phyloP scores from a whole-genome alignment of 2,329 filamentous ascomycete genomes.

The Alternaria alternata region DNA sequence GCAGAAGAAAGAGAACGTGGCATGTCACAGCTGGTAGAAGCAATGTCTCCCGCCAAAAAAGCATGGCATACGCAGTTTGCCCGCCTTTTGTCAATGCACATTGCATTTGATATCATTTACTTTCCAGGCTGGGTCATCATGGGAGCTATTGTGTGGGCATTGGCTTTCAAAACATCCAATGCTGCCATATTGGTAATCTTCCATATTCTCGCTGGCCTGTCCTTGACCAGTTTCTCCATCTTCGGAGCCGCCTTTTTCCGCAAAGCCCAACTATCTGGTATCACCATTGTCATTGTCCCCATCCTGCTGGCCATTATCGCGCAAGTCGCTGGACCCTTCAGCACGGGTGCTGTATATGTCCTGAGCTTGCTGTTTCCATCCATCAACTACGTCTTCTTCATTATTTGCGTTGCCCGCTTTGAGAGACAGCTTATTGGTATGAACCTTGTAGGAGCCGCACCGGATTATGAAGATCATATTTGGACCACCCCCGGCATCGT shows the following conservation, averaged over 20 bases:
- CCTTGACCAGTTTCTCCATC: constrained; percentile 81
- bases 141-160: constrained; percentile 70
- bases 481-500: constrained; percentile 77
- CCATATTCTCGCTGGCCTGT: constrained; percentile 77
- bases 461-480: constrained; percentile 52
- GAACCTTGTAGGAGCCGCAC: constrained; percentile 69
- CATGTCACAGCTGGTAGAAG: constrained; percentile 87
- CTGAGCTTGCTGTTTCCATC: constrained; percentile 82
- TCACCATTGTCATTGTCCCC: constrained; percentile 75
- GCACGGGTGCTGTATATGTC: constrained; percentile 70
- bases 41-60: constrained; percentile 82
- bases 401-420: constrained; percentile 78
- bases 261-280: constrained; percentile 86
- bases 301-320: constrained; percentile 82
- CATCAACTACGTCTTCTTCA: constrained; percentile 87
- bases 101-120: constrained; percentile 82
- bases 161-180: constrained; percentile 60
- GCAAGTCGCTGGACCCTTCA: constrained; percentile 72
- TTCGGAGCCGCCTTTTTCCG: constrained; percentile 85
- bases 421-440: constrained; percentile 69
- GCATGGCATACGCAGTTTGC: constrained; percentile 80
- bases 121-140: constrained; percentile 83
- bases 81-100: constrained; percentile 78
- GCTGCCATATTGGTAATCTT: constrained; percentile 62
- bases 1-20: constrained; percentile 85